Evolutionary conservation across 2,329 filamentous ascomycete species (phyloP), one percentile per base, ranked within the genome.

Genomic region (Mycosphaerella sp.): DNA sequence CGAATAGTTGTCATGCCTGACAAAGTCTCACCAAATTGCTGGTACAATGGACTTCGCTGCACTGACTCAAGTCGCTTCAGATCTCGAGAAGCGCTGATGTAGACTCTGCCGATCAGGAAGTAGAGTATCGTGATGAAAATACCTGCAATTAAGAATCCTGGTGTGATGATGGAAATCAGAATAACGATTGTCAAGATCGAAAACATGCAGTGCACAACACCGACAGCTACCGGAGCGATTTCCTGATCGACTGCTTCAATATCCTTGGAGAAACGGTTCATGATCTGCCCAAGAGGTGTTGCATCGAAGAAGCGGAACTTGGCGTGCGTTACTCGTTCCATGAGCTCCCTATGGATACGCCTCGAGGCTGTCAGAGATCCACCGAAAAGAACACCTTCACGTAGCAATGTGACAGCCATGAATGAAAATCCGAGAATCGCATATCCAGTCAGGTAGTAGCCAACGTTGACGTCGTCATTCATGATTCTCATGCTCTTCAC

Each of bases 191-290:
- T 90, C 34, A 93, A 66, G 40, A 97, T 80, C 2, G 80, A 81
- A 13, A 79, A 80, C 44, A 85, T 65, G 63, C 81, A 84, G 65
- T 85, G 81, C 14, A 85, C 73, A 58, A 84, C 80, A 44, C 82
- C 82, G 60, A 97, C 90, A 17, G 93, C 91, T 36, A 94, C 84
- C 2, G 90, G 89, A 0, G 93, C 90, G 52, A 98, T 87, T 68
- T 98, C 93, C 67, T 98, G 93, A 61, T 98, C 93, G 16, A 98
- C 79, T 9, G 89, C 84, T 68, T 98, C 90, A 12, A 98, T 80
- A 68, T 98, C 93, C 70, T 97, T 97, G 68, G 91, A 97, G 73
- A 98, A 98, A 16, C 93, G 83, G 70, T 98, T 98, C 85, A 97
- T 97, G 63, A 98, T 78, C 70, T 96, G 91, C 10, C 93, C 93